Percentiles rank a stretch among this genome's conserved stretches.
Conservation (phyloP, 2,329 filamentous ascomycete species). For the Juglanconis oblonga region DNA sequence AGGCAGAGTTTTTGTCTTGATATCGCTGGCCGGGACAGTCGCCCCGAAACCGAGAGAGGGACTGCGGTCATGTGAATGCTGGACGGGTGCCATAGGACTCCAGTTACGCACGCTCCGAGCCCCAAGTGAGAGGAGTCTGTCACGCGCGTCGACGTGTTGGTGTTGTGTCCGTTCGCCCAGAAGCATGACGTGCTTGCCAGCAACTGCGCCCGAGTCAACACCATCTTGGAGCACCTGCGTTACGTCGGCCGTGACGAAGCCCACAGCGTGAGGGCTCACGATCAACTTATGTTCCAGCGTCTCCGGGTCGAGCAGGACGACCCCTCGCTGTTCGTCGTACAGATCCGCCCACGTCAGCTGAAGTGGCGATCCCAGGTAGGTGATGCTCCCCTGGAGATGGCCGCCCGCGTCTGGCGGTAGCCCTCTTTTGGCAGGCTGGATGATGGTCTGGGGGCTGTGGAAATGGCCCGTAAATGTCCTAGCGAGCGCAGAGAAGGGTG, state of each 20-base stretch:
- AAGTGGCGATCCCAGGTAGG: slow-evolving; percentile 30
- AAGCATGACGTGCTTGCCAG: slow-evolving; percentile 30
- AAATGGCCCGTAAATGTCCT: slow-evolving; percentile 33
- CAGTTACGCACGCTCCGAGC: slow-evolving; percentile 27
- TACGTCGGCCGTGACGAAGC: slow-evolving; percentile 23
- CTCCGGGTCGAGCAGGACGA: slow-evolving; percentile 27
- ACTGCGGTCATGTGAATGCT: slow-evolving; percentile 6
- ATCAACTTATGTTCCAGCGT: slow-evolving; percentile 28
- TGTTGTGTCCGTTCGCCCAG: slow-evolving; percentile 24
- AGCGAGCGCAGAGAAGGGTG: slow-evolving; percentile 26
- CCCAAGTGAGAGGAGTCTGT: slow-evolving; percentile 26
- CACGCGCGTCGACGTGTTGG: slow-evolving; percentile 27
- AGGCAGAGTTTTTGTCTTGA: too few relatives aligned
- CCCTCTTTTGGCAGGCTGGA: slow-evolving; percentile 16
- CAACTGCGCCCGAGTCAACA: slow-evolving; percentile 19
- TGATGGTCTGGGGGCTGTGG: slow-evolving; percentile 30
- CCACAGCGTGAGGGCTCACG: slow-evolving; percentile 27
- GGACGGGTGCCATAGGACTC: slow-evolving; percentile 19
- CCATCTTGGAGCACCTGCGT: slow-evolving; percentile 22
- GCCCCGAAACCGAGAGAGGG: slow-evolving; percentile 17
- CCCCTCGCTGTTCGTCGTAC: slow-evolving; percentile 27
- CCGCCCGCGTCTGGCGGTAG: not conserved
- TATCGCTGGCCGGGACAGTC: slow-evolving; percentile 22
- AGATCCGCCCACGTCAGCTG: slow-evolving; percentile 32
- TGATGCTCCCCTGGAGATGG: slow-evolving; percentile 25